phyloP scores from a whole-genome alignment of 2,329 filamentous ascomycete species.

The Claviceps sorghi region DNA sequence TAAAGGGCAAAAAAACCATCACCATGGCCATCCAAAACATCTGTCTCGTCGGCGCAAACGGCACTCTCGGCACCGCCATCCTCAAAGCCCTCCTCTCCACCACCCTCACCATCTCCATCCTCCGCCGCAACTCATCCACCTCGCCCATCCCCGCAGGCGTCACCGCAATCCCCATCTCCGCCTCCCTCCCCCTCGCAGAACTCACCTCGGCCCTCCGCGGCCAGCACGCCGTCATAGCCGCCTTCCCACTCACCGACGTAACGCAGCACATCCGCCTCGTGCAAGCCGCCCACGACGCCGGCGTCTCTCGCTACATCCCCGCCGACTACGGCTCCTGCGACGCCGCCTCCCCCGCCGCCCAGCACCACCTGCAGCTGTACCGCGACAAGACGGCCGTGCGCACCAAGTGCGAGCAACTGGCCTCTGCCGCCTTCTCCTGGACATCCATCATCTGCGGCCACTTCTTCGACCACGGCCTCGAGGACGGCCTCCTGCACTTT shows the following conservation, averaged over 20 bases:
- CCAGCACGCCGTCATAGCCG: constrained; percentile 40
- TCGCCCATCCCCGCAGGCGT: constrained; percentile 9
- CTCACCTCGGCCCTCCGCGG: constrained; percentile 35
- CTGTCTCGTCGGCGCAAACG: constrained; percentile 22
- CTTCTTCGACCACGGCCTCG: constrained; percentile 36
- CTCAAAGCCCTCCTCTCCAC: constrained; percentile 21
- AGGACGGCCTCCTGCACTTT: constrained; percentile 24
- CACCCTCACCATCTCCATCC: constrained; percentile 36
- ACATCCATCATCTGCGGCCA: constrained; percentile 28
- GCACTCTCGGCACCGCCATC: constrained; percentile 25
- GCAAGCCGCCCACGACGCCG: constrained; percentile 42
- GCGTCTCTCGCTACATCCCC: constrained; percentile 47
- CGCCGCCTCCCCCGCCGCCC: constrained; percentile 20
- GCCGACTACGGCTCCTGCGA: constrained; percentile 38
- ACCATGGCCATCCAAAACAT: no score
- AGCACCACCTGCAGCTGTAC: constrained; percentile 19
- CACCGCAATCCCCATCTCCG: constrained; percentile 13
- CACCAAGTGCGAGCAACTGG: constrained; percentile 16
- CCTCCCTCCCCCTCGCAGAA: constrained; percentile 16
- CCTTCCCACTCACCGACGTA: constrained; percentile 27
- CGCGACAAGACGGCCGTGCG: constrained; percentile 21
- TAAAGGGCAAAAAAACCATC: no score
- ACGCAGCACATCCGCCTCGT: constrained; percentile 32
- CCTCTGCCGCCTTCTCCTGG: constrained; percentile 34
- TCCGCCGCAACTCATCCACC: constrained; percentile 31